These are phyloP conservation scores for Tolypocladium sp. DNA, from an alignment of 2,329 filamentous ascomycete species.

Conservation along the genomic window DNA sequence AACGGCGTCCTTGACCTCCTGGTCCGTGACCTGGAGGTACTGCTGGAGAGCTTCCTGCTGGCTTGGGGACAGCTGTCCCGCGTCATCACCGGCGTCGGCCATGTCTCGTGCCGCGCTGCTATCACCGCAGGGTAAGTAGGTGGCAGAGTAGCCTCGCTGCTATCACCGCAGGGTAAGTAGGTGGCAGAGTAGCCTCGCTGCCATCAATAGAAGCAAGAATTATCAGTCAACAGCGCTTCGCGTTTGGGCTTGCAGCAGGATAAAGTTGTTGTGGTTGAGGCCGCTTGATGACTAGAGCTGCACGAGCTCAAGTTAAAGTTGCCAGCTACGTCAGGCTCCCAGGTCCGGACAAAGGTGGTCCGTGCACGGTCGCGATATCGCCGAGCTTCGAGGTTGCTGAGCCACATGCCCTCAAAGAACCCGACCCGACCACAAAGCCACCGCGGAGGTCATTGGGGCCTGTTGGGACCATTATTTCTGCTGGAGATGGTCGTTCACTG, in stretches of 20 bases:
- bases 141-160: not conserved
- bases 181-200: not conserved
- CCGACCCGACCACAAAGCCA: not conserved
- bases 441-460: not conserved
- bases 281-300: not conserved
- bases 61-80: slow-evolving; percentile 60
- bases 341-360: not conserved
- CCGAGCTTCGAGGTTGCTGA: not conserved
- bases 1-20: slow-evolving; percentile 67
- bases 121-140: not conserved
- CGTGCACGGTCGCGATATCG: not conserved
- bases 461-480: not conserved
- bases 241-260: not conserved
- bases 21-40: slow-evolving; percentile 79
- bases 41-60: slow-evolving; percentile 83
- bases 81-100: slow-evolving; percentile 35
- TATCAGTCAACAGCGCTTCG: not conserved
- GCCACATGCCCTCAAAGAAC: not conserved
- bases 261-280: not conserved
- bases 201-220: not conserved
- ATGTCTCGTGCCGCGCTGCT: slow-evolving; percentile 11
- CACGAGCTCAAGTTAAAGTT: not conserved
- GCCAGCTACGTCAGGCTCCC: not conserved
- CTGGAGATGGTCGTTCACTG: not conserved
- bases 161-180: not conserved